Base-by-base conservation (phyloP, 2,329 filamentous ascomycete species). In the Helminthosporium solani region DNA sequence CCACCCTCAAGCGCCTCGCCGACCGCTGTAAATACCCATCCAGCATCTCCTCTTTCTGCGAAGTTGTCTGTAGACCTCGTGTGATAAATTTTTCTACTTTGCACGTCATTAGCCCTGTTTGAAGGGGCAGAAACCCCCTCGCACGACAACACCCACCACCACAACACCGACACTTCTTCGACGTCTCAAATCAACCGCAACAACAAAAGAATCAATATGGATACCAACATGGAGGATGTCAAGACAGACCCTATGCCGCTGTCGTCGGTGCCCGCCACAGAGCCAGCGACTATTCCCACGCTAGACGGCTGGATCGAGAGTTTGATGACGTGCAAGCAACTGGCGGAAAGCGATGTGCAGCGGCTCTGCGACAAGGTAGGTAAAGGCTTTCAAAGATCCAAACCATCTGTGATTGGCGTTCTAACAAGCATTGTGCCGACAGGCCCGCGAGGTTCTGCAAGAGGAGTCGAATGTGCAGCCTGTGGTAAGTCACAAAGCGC, bases 161-260 rank as follows among this genome's bases (percentile, higher is more conserved):
- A 60, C 58, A 63, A 61, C 59, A 60, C 52, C 57, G 47, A 47
- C 36, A 52, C 50, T 52, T 45, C 47, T 56, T 54, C n/a, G n/a
- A n/a, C n/a, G n/a, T n/a, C 50, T 47, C 55, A 52, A 51, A 56
- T 53, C 55, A 53, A 53, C 52, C 44, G 51, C 52, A 49, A 46
- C 50, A 45, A 42, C 46, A 42, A 45, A 48, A 42, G 54, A 46
- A 73, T 75, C 40, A 81, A 65, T 57, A 96, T 96, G 90, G 92
- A 99, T 75, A 95, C 90, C 68, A 96, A 95, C 75, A 99, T 99
- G 94, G 92, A 96, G 78, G 94, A 99, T 72, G 90, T 95, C 63
- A 88, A 91, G 75, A 88, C 90, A 72, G 84, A 87, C 70, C 81
- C 83, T 57, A 82, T 88, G 70, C 87, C 87, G 68, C 75, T 96